These are phyloP conservation scores for Candida easanensis DNA, from an alignment of 805 yeast species.

Conservation along the genomic window DNA sequence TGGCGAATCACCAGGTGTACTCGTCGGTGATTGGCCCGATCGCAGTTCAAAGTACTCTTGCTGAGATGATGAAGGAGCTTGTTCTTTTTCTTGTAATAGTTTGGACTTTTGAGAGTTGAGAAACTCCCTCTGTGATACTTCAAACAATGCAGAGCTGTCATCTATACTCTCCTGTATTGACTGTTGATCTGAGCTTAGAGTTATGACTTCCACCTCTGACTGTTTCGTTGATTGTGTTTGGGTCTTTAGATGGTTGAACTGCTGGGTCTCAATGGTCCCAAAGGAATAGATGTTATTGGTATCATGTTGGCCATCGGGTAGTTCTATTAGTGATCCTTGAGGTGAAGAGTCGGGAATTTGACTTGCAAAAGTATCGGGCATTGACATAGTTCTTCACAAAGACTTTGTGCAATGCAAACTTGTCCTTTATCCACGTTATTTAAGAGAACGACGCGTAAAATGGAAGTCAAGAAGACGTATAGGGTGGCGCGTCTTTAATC, in stretches of 20 bases:
- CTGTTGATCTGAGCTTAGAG: slow-evolving; percentile 3
- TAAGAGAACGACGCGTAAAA: neutral
- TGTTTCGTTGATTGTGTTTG: neutral
- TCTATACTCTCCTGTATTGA: slow-evolving; percentile 2
- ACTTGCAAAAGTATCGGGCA: slow-evolving; percentile 4
- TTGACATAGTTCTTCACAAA: neutral
- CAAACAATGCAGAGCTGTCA: slow-evolving; percentile 11
- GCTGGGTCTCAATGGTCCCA: neutral
- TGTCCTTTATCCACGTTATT: too few species aligned
- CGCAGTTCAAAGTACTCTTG: slow-evolving; percentile 10
- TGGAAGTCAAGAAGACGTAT: neutral
- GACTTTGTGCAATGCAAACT: neutral
- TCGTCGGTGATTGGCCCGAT: slow-evolving; percentile 15
- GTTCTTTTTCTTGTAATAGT: neutral
- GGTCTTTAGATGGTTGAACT: neutral
- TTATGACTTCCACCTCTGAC: slow-evolving; percentile 1
- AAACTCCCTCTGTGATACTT: slow-evolving; percentile 17
- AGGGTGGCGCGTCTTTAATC: neutral
- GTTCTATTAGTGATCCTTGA: slow-evolving; percentile 17
- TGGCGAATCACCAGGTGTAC: neutral
- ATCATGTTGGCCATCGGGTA: slow-evolving; percentile 14
- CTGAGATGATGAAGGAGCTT: slow-evolving; percentile 3
- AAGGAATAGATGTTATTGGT: slow-evolving; percentile 3
- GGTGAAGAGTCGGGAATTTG: slow-evolving; percentile 20
- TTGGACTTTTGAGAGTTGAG: slow-evolving; percentile 11